Base-by-base conservation (phyloP, 495 filamentous ascomycete genomes). In the Penicillium malachiteum region DNA sequence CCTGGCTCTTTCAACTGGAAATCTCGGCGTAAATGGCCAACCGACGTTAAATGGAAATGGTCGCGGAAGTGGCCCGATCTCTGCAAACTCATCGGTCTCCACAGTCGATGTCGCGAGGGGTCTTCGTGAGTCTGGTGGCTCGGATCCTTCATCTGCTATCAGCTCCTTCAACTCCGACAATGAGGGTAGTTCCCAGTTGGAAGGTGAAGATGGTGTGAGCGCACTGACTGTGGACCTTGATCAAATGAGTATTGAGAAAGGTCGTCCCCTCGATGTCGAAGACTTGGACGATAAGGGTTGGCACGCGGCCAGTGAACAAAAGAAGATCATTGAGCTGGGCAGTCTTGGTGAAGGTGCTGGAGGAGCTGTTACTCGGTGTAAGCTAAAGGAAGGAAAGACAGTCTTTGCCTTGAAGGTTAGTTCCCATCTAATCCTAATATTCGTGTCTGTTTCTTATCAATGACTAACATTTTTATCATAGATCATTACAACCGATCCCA, bases 401-500 rank as follows among this genome's bases (percentile, higher is more conserved):
- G 83, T 96, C 18, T 98, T 98, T 77, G 94, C 94, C 10, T 78
- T 98, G 54, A 98, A 98, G 87, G 94, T 96, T 74, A 57, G 80
- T 63, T 46, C 5, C 14, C 48, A 18, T 32, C 38, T 13, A 8
- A 12, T 7, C 7, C 14, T 35, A 13, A 11, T 30, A 39, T 43
- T 13, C 26, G 10, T 26, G 16, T 35, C 10, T 40, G 9, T 3
- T n/a, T 50, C 32, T 26, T 4, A 5, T 42, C 44, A 48, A 16
- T 42, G 26, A 41, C 52, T 55, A 50, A 55, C 33, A 8, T 18
- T 21, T 14, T 50, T 7, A 17, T 11, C 32, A 14, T 62, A 97
- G 94, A 87, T 98, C 59, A 97, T 98, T 64, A 97, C 95, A 4
- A 96, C 94, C 41, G 94, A 97, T 67, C 94, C 94, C 2, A 94